Evolutionary conservation across 768 basidiomycete species (phyloP).

Genomic region (Termitomyces sp.): DNA sequence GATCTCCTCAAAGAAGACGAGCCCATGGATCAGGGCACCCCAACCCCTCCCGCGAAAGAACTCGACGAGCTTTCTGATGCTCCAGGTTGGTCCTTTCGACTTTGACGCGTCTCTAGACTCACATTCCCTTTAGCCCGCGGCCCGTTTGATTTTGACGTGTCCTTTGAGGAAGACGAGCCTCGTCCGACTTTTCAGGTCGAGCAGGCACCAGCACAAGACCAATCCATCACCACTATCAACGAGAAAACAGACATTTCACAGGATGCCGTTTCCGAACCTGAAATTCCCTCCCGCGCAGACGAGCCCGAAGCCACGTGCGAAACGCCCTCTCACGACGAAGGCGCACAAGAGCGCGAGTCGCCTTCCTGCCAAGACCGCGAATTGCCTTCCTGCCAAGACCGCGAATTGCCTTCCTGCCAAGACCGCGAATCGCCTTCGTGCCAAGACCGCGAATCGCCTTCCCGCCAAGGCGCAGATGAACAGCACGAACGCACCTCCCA

Average conservation of each 20-base stretch:
- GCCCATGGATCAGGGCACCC: slow-evolving; percentile 12
- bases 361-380: neutral
- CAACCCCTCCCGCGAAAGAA: slow-evolving; percentile 10
- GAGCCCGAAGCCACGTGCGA: no score
- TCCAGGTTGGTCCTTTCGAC: slow-evolving; percentile 8
- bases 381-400: neutral
- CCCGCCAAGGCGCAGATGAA: no score
- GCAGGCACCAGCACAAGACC: no score
- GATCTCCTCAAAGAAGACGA: slow-evolving; percentile 16
- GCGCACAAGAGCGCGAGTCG: no score
- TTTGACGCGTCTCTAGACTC: neutral
- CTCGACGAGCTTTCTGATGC: neutral
- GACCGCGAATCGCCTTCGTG: no score
- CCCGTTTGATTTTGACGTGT: slow-evolving; percentile 12
- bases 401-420: neutral
- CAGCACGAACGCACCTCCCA: no score
- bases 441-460: neutral
- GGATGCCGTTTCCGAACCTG: no score
- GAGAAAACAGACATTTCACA: no score
- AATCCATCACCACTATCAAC: no score
- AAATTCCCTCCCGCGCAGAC: no score
- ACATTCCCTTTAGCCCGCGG: neutral
- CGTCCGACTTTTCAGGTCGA: no score
- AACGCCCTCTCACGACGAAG: no score
- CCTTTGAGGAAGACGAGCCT: slow-evolving; percentile 1